Evolutionary conservation across 768 basidiomycete species (phyloP).

Genomic region (Tephrocybe rancida): DNA sequence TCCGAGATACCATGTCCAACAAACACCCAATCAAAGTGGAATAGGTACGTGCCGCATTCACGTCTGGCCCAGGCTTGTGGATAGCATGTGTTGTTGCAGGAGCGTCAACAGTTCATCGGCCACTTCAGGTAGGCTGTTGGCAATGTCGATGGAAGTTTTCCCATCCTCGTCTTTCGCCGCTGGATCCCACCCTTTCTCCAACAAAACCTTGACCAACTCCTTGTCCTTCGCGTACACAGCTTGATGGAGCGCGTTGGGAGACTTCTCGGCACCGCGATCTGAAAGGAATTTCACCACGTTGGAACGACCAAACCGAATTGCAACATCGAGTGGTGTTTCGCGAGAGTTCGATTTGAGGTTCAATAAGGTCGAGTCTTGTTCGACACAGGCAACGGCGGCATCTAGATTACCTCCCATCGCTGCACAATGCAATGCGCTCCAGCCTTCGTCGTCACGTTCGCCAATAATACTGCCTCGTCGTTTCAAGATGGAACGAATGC

Average conservation of each 20-base stretch:
- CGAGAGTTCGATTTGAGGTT: not conserved
- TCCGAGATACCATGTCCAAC: too few species aligned
- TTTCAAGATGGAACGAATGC: not conserved
- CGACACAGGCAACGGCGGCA: not conserved
- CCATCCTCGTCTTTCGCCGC: not conserved
- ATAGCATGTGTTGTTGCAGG: too few species aligned
- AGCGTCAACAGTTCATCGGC: too few species aligned
- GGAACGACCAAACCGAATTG: not conserved
- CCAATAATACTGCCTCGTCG: not conserved
- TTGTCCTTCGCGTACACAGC: not conserved
- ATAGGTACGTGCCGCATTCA: too few species aligned
- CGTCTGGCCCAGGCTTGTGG: too few species aligned
- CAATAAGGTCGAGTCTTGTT: not conserved
- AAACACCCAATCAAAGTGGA: too few species aligned
- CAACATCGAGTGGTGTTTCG: not conserved
- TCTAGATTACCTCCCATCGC: not conserved
- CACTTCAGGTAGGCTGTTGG: not conserved
- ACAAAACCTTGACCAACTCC: not conserved
- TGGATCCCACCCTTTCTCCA: not conserved
- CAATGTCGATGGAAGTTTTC: not conserved
- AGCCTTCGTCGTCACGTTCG: not conserved
- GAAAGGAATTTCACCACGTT: not conserved
- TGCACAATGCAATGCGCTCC: not conserved
- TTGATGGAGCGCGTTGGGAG: not conserved
- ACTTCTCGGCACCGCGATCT: not conserved